A percentile compares a stretch with the other conserved stretches of the same genome.
These are phyloP conservation scores for Phytophthora palmivora DNA, from an alignment of 352 stramenopile genomes.

Conservation along the genomic window DNA sequence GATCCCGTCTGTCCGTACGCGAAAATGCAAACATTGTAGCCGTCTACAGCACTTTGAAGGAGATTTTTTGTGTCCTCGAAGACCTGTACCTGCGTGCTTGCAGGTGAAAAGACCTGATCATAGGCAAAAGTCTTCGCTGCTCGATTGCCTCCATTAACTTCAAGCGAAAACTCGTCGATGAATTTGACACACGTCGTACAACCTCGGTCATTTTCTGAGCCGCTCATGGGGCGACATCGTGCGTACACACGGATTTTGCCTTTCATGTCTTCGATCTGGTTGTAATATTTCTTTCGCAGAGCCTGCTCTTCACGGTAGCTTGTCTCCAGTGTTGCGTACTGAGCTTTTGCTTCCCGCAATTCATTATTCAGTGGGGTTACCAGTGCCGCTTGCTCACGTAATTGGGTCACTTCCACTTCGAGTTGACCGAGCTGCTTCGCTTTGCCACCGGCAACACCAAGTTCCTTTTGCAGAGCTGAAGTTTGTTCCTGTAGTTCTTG, in stretches of 20 bases:
- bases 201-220: slow-evolving; percentile 83
- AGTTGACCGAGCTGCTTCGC: slow-evolving; percentile 63
- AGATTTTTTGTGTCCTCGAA: slow-evolving; percentile 95
- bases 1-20: slow-evolving; percentile 94
- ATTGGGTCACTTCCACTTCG: slow-evolving; percentile 58
- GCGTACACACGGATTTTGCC: slow-evolving; percentile 95
- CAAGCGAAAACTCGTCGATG: slow-evolving; percentile 86
- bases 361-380: slow-evolving; percentile 57
- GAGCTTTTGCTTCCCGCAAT: slow-evolving; percentile 38
- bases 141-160: slow-evolving; percentile 73
- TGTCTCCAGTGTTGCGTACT: slow-evolving; percentile 63
- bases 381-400: slow-evolving; percentile 63
- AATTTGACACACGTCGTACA: slow-evolving; percentile 76
- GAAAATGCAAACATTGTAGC: slow-evolving; percentile 95
- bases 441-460: slow-evolving; percentile 54
- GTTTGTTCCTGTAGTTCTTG: slow-evolving; percentile 58
- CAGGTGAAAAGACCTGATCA: slow-evolving; percentile 90
- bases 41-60: slow-evolving; percentile 90
- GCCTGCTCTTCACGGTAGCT: slow-evolving; percentile 90
- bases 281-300: slow-evolving; percentile 96
- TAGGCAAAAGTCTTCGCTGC: slow-evolving; percentile 91
- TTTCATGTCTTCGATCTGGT: slow-evolving; percentile 97
- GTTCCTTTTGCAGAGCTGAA: slow-evolving; percentile 53
- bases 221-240: slow-evolving; percentile 91
- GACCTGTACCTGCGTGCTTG: slow-evolving; percentile 80